Base-by-base conservation (phyloP, 352 stramenopile species). In the Pythium dissotocum region DNA sequence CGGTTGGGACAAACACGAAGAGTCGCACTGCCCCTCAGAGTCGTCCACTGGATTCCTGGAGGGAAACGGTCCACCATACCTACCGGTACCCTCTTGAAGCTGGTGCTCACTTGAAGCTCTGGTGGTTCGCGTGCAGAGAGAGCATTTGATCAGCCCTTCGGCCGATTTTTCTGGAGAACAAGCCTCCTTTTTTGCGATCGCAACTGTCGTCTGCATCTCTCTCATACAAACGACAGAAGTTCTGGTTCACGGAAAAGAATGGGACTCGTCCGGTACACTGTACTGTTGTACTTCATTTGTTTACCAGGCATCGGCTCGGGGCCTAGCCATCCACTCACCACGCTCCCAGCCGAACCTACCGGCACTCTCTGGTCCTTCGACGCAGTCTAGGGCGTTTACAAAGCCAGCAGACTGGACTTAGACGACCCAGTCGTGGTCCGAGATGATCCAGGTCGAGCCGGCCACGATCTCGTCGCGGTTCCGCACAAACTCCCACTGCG, bases 371-470 rank as follows among this genome's bases (percentile, higher is more conserved):
- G 21, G 21, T 24, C 21, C 21, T 24, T 24, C 21, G 21, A 24
- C 21, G 21, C 21, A 24, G 21, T 24, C 21, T 24, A 24, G 21
- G 21, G 21, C 21, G 21, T 16, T 16, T 44, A 38, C 36, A 44
- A 12, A 44, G 40, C 4, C 24, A 2, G 2, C 6, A 21, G 40
- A 2, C 40, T 24, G 4, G 7, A 14, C 12, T 54, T 64, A 64
- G 7, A 73, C 52, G 33, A 57, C 13, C 70, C 70, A 76, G 48
- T 67, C 35, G 65, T 76, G 70, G 70, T 76, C 65, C 28, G 38
- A 60, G 24, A 73, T 61, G 58, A 76, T 67, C 70, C 70, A 76
- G 32, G 52, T 57, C 42, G 51, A 65, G 61, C 62, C 36, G 2
- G 65, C 51, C 16, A 76, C 65, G 16, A 53, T 58, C 30, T 60